Evolutionary conservation across 108 stramenopile species (phyloP).

Genomic region (Nannochloropsis granulata): DNA sequence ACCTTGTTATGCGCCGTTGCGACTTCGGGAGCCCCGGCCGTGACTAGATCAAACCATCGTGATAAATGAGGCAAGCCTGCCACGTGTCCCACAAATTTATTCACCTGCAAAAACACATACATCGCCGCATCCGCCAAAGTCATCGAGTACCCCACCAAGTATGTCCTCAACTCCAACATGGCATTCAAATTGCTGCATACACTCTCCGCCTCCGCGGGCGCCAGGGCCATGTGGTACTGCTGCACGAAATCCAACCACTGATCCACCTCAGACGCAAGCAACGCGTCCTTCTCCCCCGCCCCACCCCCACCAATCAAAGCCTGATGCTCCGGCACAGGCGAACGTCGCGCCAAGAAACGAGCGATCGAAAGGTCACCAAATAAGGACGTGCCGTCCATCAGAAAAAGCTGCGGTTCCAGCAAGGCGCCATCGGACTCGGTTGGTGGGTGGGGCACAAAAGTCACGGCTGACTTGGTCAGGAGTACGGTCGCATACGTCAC

Average conservation of each 20-base stretch:
- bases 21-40: conserved; percentile 5
- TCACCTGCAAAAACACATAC: neutral
- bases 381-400: conserved; percentile 14
- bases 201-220: conserved; percentile 15
- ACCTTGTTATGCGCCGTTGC: neutral
- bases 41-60: neutral
- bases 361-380: conserved; percentile 35
- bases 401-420: conserved; percentile 12
- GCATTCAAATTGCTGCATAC: conserved; percentile 37
- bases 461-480: neutral
- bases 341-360: conserved; percentile 14
- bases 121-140: conserved; percentile 81
- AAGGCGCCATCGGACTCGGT: neutral
- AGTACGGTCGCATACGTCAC: neutral
- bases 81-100: neutral
- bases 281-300: conserved; percentile 16
- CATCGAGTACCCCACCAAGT: conserved; percentile 41
- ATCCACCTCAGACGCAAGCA: conserved; percentile 42
- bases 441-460: neutral
- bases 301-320: neutral
- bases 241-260: conserved; percentile 78
- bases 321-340: neutral
- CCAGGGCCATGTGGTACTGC: conserved; percentile 42
- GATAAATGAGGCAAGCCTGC: neutral
- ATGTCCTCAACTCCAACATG: conserved; percentile 50